A percentile compares a stretch with the other conserved stretches of the same genome.
Evolutionary conservation across 768 basidiomycete genomes (phyloP).

Genomic region (Krasilnikovozyma curviuscula): DNA sequence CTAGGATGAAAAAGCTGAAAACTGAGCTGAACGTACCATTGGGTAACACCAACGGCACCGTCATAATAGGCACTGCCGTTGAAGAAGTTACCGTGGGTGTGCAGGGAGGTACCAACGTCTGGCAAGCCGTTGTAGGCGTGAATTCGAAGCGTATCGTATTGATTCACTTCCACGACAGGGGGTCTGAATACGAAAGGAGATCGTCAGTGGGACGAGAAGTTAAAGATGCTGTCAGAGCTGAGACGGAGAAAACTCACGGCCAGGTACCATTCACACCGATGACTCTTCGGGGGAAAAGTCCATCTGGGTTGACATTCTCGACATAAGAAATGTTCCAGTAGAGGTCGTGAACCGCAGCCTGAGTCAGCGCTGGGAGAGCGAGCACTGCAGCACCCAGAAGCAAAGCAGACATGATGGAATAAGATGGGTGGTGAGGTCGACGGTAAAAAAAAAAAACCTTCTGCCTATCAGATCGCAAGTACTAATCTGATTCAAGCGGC

Average conservation of each 20-base stretch:
- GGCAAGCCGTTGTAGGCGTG: conserved; percentile 52
- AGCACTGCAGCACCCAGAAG: not conserved
- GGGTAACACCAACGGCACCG: conserved; percentile 59
- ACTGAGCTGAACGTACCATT: conserved; percentile 41
- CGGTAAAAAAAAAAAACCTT: too few relatives aligned
- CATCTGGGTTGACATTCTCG: conserved; percentile 61
- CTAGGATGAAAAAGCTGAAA: not conserved
- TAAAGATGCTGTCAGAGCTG: not conserved
- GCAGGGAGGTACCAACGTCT: conserved; percentile 47
- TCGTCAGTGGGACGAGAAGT: not conserved
- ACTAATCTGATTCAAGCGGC: too few relatives aligned
- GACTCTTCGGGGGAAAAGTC: conserved; percentile 41
- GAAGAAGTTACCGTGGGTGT: conserved; percentile 93
- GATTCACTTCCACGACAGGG: conserved; percentile 54
- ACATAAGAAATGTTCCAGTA: conserved; percentile 70
- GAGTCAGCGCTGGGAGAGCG: conserved; percentile 9
- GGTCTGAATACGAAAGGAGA: conserved; percentile 34
- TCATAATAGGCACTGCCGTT: conserved; percentile 74
- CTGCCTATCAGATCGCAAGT: too few relatives aligned
- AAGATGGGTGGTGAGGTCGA: too few relatives aligned
- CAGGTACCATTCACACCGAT: conserved; percentile 82
- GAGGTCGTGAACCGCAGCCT: conserved; percentile 22
- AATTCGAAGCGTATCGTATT: conserved; percentile 51
- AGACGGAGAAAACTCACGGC: conserved; percentile 46
- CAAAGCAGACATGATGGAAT: not conserved